Evolutionary conservation across 805 yeast species (phyloP), one percentile per base, ranked within the genome.

Genomic region (Kuraishia piskuri): DNA sequence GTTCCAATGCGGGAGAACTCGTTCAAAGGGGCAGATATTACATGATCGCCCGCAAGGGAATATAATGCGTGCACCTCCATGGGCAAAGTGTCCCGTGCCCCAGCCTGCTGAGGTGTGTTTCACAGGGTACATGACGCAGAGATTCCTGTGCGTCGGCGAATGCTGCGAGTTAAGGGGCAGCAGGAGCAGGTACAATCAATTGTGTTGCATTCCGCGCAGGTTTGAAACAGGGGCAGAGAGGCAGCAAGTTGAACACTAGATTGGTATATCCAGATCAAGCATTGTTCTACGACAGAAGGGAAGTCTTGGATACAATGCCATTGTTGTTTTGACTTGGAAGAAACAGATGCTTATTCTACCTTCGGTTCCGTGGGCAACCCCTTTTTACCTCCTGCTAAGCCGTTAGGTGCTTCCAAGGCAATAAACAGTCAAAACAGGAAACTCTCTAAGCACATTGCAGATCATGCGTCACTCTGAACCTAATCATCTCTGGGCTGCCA

Each of bases 131-230:
- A 45, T 44, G 22, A 48, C 17, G 25, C 37, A 31, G 36, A 17
- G 23, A 22, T 36, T n/a, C 31, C 44, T 31, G 46, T 24, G 26
- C 46, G 14, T 53, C 26, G 22, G 48, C 51, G 46, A 53, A 26
- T 49, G 50, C 48, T 45, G 12, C 46, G 4, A 31, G n/a, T n/a
- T 12, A 7, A 31, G 14, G 4, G 4, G 40, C 40, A 31, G 17
- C n/a, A n/a, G 17, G 8, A 31, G 40, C 17, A 7, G 9, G 31
- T 25, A 25, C 31, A 25, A 25, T 31, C 40, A 31, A 31, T 12
- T n/a, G 40, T 31, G 17, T 31, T 31, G 40, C 17, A 12, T 31
- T 31, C 40, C 40, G 17, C 14, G 40, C 40, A 31, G 17, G 14
- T 8, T 31, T 12, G 40, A 8, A 31, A 31, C 17, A 31, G 40